Conservation (phyloP, 331 rosid genomes). For the Stylosanthes scabra region DNA sequence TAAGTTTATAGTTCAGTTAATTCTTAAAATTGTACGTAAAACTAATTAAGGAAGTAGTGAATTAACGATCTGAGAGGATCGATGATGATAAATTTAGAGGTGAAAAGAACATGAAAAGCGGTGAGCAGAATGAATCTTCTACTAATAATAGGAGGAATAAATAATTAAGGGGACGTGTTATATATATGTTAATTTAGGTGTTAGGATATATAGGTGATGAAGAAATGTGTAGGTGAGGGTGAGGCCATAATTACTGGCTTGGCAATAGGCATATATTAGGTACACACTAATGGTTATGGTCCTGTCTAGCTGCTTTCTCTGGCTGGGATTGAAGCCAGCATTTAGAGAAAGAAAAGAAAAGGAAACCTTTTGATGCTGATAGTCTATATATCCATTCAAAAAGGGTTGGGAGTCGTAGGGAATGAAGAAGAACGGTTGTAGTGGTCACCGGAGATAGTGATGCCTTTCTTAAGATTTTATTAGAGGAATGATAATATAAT, state of each 20-base stretch:
- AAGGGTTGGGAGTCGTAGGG: neutral
- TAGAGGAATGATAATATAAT: no score
- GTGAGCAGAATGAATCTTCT: constrained; percentile 37
- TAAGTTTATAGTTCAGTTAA: no score
- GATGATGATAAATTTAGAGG: neutral
- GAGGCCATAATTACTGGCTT: constrained; percentile 47
- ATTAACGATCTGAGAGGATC: neutral
- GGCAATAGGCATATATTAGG: constrained; percentile 40
- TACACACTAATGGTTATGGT: constrained; percentile 41
- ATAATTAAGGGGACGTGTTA: constrained; percentile 15
- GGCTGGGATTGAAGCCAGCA: neutral
- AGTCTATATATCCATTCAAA: neutral
- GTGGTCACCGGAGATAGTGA: neutral
- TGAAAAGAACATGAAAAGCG: neutral
- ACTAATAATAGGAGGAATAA: no score
- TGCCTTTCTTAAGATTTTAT: neutral
- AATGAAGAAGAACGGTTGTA: neutral
- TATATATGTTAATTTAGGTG: neutral
- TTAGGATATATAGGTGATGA: neutral
- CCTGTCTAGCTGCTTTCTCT: constrained; percentile 31
- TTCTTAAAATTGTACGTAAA: no score
- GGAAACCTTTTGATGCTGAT: constrained; percentile 42
- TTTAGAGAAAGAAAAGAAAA: neutral
- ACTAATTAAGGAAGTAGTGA: no score
- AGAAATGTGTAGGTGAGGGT: constrained; percentile 43